Base-by-base conservation (phyloP, 345 rosid species). In the Psidium friedrichsthalianum region DNA sequence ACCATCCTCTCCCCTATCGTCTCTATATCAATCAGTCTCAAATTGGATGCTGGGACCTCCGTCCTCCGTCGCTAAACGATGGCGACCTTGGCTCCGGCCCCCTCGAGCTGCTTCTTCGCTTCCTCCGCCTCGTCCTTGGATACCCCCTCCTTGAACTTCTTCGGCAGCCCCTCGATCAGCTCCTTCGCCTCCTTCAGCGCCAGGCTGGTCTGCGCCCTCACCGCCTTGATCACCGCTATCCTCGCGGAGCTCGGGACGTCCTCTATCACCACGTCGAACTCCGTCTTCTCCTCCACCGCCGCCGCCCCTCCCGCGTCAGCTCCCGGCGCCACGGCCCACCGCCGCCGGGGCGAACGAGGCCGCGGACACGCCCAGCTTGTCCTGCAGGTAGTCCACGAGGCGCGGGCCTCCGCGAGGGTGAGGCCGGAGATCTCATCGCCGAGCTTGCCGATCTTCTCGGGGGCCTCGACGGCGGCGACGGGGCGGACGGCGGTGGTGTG, bases 181-280 rank as follows among this genome's bases (percentile, higher is more conserved):
- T 95, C 99, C 64, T 96, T 96, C 11, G 98, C 98, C 86, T 96
- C 99, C 89, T 96, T 95, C 87, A 96, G 87, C 0, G 95, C 97
- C 94, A 96, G 89, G 89, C 84, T 95, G 42, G 98, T 94, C 87
- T 94, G 84, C 32, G 90, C 93, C 93, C 98, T 93, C n/a, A 96
- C 96, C 5, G 96, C 91, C 90, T 96, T 96, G 74, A 96, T 96
- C 91, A 95, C 99, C 6, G 94, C 86, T 18, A 96, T 95, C 90
- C 98, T 96, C 6, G 88, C 90, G 83, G 86, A 91, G 83, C 91
- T 90, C 2, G 98, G 98, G 12, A 96, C 98, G 24, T 94, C 99
- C 25, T 94, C 90, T 59, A 96, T 95, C 36, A 91, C 87, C 83
- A 96, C 98, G 85, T 96, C 98, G 86, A 96, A 95, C 87, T 96